Evolutionary conservation across 768 basidiomycete species (phyloP), one percentile per base, ranked within the genome.

Genomic region (Amanita fuliginea): DNA sequence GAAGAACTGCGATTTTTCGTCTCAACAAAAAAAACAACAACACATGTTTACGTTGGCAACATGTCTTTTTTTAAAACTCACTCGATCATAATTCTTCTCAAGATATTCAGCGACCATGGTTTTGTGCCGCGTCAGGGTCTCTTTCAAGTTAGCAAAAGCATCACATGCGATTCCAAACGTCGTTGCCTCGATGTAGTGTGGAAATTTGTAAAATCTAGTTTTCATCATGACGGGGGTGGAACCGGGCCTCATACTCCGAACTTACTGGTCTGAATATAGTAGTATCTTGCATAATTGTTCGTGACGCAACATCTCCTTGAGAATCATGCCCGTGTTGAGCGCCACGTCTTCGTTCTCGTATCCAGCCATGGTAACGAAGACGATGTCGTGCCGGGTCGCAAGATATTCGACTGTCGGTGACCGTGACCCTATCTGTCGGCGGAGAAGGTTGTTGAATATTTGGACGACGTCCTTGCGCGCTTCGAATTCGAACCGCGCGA

Each of bases 91-190:
- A 63, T 97, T 92, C 74, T 85, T 87, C 64, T 98, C 96, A 6
- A 99, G 75, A 63, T 93, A 99, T 53, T 89, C 84, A 0, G 95
- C 94, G 0, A 98, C 96, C 91, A 99, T 97, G 4, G 91, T 79
- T 63, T 98, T 99, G 66, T 99, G 96, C 54, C 90, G 78, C 21
- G 96, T 98, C 33, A 99, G 72, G 4, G 90, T 94, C 68, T 98
- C 96, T 75, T 97, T 98, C 64, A 98, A 76, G 64, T 96, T 98
- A 13, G 90, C 88, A 59, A 96, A 96, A 3, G 95, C 95, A 63
- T 98, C 96, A 56, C 94, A 97, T 0, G 95, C 97, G 53, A 97
- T 91, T 6, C 96, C 95, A 60, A 99, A 99, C 16, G 94, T 96
- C 3, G 94, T 95, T 24, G 86, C 84, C 69, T 99, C 96, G 59